Base-by-base conservation (phyloP, 371 early-diverging fungal species). In the Conidiobolus incongruus region DNA sequence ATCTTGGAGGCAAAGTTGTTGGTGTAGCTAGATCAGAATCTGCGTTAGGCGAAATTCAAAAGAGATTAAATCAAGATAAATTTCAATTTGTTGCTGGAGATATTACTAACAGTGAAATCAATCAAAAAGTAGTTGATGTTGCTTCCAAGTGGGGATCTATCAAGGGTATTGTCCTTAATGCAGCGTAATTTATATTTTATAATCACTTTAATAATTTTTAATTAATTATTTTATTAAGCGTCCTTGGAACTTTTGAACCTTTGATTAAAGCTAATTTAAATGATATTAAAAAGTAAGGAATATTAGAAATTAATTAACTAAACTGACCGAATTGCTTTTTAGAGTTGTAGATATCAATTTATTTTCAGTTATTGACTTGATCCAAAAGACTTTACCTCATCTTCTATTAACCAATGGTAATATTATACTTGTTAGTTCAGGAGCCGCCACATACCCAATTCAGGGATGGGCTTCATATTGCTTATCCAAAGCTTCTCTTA, bases 401-500 rank as follows among this genome's bases (percentile, higher is more conserved):
- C 47, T 75, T 32, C 41, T 64, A 3, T 31, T 37, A 16, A 16
- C 46, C 5, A 39, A 42, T 5, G 52, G 54, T 11, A 51, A 61
- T 1, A 30, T 55, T 5, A 42, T 67, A n/a, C 52, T 52, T 35
- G 46, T 66, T 2, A 53, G 61, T 24, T 58, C 61, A 12, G 65
- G 65, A 4, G 75, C 76, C 4, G 63, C 70, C 1, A 38, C 46
- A 2, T 20, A 50, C 1, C 54, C 61, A 0, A 55, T 60, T 29
- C 33, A 47, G 0, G 71, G 65, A 0, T 76, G 71, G 76, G 48
- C 52, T 4, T 54, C 75, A 1, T 77, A 77, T 46, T 62, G 60
- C 32, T 47, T 49, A 3, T 55, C 66, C 19, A 77, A 77, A 48
- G 70, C 70, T 0, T 61, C 71, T 1, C 22, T 70, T 11, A 71